These are phyloP conservation scores for Myxozyma sirexii DNA, from an alignment of 805 yeast species.

Conservation along the genomic window DNA sequence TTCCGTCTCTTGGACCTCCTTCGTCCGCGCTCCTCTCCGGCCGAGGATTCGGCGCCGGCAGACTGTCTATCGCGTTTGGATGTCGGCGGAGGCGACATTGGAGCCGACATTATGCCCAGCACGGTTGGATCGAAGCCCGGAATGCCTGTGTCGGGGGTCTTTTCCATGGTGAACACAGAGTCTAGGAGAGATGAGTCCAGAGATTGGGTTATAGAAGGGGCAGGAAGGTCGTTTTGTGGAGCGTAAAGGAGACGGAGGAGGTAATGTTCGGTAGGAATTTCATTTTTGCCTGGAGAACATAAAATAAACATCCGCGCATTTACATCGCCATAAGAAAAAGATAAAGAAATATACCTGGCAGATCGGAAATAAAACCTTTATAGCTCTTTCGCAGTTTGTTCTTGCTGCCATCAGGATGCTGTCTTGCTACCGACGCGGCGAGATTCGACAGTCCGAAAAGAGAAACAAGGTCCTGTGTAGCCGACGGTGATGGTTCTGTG, in stretches of 20 bases:
- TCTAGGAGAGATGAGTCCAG: conserved; percentile 52
- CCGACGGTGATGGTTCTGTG: conserved; percentile 47
- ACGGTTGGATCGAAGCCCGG: conserved; percentile 74
- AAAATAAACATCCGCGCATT: neutral
- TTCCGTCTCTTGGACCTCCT: conserved; percentile 7
- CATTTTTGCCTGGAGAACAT: conserved; percentile 42
- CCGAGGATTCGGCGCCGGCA: conserved; percentile 21
- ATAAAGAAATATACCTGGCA: conserved; percentile 55
- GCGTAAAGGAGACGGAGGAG: conserved; percentile 31
- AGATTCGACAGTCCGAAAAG: conserved; percentile 68
- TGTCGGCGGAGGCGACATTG: conserved; percentile 11
- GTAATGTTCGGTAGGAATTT: conserved; percentile 42
- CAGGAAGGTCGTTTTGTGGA: conserved; percentile 46
- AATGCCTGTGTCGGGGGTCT: conserved; percentile 67
- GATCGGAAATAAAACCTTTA: conserved; percentile 85
- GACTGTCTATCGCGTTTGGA: conserved; percentile 4
- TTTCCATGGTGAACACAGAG: conserved; percentile 60
- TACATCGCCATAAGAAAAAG: neutral
- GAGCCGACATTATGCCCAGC: conserved; percentile 47
- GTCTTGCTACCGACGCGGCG: conserved; percentile 81
- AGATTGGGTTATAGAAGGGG: conserved; percentile 45
- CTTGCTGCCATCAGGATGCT: conserved; percentile 86
- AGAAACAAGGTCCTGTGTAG: conserved; percentile 67
- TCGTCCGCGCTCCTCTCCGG: conserved; percentile 24
- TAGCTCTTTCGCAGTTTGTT: conserved; percentile 92